Evolutionary conservation across 352 stramenopile genomes (phyloP).

Genomic region (Thalassiosira livingstoniorum): DNA sequence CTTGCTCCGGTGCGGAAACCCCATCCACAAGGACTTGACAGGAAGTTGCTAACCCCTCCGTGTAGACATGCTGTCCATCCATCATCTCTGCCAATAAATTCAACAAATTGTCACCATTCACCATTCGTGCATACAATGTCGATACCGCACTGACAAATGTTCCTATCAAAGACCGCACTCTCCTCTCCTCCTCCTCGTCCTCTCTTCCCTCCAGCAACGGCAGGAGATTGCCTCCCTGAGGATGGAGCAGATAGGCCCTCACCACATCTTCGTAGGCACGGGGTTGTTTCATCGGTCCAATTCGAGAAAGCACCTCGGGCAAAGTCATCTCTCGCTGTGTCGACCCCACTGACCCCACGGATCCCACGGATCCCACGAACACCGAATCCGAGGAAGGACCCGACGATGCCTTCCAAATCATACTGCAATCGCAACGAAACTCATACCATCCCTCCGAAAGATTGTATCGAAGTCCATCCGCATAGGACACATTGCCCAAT

Average conservation of each 20-base stretch:
- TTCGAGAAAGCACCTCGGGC: constrained; percentile 22
- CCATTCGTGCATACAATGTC: constrained; percentile 73
- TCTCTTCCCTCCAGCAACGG: constrained; percentile 17
- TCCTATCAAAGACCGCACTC: too few relatives aligned
- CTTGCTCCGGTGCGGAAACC: neutral
- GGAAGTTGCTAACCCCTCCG: constrained; percentile 37
- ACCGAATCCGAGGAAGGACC: neutral
- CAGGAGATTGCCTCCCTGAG: constrained; percentile 69
- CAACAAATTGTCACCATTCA: constrained; percentile 65
- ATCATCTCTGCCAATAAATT: constrained; percentile 65
- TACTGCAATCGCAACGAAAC: constrained; percentile 65
- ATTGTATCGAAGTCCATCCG: constrained; percentile 79
- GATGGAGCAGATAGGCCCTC: constrained; percentile 53
- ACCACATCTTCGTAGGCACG: constrained; percentile 49
- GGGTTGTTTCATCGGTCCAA: constrained; percentile 40
- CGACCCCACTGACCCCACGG: too few relatives aligned
- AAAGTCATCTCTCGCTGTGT: constrained; percentile 27
- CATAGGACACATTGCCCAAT: constrained; percentile 61
- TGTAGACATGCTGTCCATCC: constrained; percentile 32
- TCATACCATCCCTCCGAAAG: constrained; percentile 79
- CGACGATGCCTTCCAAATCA: constrained; percentile 22
- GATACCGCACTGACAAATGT: constrained; percentile 64
- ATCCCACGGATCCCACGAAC: too few relatives aligned
- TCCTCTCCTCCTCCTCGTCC: constrained; percentile 1
- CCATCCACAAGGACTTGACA: constrained; percentile 34